These are phyloP conservation scores for Gonapodya prolifera DNA, from an alignment of 192 early-diverging fungal species.

Conservation along the genomic window DNA sequence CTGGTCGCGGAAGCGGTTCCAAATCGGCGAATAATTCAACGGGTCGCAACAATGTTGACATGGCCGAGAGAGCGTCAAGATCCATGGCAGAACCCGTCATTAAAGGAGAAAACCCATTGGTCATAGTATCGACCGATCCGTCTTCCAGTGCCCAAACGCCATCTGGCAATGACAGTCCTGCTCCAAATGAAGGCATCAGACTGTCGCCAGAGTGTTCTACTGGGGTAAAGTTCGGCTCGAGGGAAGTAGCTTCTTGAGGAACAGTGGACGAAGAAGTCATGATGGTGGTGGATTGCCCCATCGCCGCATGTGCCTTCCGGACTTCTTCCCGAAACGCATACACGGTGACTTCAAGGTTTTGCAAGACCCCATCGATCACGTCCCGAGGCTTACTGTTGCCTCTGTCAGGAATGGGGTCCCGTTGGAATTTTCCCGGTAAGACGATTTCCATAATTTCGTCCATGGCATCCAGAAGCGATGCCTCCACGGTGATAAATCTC, in stretches of 20 bases:
- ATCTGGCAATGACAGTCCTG: neutral
- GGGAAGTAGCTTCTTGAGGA: neutral
- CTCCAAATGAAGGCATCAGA: no score
- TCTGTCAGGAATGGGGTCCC: neutral
- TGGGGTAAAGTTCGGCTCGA: no score
- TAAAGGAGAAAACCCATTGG: neutral
- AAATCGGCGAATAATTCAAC: neutral
- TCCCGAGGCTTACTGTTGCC: neutral
- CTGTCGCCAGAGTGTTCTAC: no score
- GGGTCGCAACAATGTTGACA: neutral
- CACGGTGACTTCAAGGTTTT: neutral
- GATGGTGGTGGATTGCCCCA: no score
- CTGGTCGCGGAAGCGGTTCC: neutral
- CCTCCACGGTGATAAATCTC: neutral
- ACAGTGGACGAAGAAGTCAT: neutral
- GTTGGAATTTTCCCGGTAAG: neutral
- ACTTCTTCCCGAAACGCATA: neutral
- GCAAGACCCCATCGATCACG: neutral
- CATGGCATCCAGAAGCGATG: neutral
- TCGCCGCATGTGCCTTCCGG: neutral
- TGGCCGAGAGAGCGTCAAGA: neutral
- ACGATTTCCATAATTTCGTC: neutral
- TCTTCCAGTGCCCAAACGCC: neutral
- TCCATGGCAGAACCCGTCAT: neutral
- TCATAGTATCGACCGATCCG: neutral